Evolutionary conservation across 768 basidiomycete genomes (phyloP).

Genomic region (Baorangia bicolor): DNA sequence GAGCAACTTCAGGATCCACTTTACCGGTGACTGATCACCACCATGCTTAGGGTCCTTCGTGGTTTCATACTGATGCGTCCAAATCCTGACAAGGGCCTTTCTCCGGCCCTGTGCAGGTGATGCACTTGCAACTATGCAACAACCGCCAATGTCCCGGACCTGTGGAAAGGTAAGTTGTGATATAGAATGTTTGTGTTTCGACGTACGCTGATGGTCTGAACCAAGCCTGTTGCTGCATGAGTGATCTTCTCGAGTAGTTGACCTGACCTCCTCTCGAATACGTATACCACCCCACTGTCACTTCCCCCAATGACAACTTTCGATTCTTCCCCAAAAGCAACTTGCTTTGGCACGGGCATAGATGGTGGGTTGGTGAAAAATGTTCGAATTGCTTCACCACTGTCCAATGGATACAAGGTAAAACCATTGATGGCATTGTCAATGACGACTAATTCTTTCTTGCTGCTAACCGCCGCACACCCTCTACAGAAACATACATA

Average conservation of each 20-base stretch:
- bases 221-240: not conserved
- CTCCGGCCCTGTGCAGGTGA: not conserved
- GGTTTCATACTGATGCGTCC: not conserved
- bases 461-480: not conserved
- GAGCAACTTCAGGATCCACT: not conserved
- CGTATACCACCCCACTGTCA: not conserved
- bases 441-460: not conserved
- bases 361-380: not conserved
- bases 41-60: too few relatives aligned
- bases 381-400: not conserved
- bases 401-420: conserved; percentile 1
- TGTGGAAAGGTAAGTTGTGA: not conserved
- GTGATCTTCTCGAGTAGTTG: not conserved
- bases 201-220: not conserved
- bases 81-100: not conserved
- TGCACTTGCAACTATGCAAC: conserved; percentile 4
- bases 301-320: conserved; percentile 8
- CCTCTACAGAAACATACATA: not conserved
- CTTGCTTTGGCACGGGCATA: conserved; percentile 5
- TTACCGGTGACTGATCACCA: not conserved
- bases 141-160: not conserved
- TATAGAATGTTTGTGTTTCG: not conserved
- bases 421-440: conserved; percentile 10
- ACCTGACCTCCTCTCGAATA: conserved; percentile 6
- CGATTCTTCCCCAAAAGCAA: conserved; percentile 4